Evolutionary conservation across 495 filamentous ascomycete species (phyloP).

Genomic region (Trichoderma reesei): DNA sequence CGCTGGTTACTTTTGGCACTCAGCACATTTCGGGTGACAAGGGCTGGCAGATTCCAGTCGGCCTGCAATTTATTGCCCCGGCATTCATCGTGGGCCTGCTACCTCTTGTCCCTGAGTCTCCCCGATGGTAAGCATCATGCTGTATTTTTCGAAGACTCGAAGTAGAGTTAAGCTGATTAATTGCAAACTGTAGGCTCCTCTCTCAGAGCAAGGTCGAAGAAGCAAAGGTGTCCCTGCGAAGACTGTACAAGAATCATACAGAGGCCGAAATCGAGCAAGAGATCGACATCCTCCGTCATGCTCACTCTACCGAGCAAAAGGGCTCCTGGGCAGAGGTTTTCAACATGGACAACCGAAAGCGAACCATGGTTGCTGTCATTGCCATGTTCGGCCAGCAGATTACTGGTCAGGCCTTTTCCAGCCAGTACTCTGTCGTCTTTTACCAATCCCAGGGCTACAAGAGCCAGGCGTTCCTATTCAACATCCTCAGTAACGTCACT

Average conservation of each 20-base stretch:
- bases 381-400: slow-evolving; percentile 22
- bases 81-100: slow-evolving; percentile 24
- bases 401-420: slow-evolving; percentile 19
- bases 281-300: slow-evolving; percentile 14
- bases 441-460: slow-evolving; percentile 18
- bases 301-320: slow-evolving; percentile 16
- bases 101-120: slow-evolving; percentile 28
- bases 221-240: slow-evolving; percentile 13
- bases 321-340: slow-evolving; percentile 20
- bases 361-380: slow-evolving; percentile 17
- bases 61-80: slow-evolving; percentile 29
- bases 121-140: slow-evolving; percentile 22
- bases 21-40: slow-evolving; percentile 16
- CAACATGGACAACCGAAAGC: slow-evolving; percentile 14
- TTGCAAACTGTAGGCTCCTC: slow-evolving; percentile 12
- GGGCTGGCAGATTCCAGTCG: slow-evolving; percentile 28
- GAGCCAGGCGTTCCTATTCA: slow-evolving; percentile 16
- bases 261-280: slow-evolving; percentile 16
- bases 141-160: background rate
- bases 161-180: background rate
- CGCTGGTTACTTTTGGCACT: slow-evolving; percentile 17
- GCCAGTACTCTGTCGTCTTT: slow-evolving; percentile 19
- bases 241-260: slow-evolving; percentile 13
- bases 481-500: slow-evolving; percentile 14
- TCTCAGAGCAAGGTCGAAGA: slow-evolving; percentile 14